These are phyloP conservation scores for Lavandula angustifolia DNA, from an alignment of 257 asterid genomes.

Conservation along the genomic window DNA sequence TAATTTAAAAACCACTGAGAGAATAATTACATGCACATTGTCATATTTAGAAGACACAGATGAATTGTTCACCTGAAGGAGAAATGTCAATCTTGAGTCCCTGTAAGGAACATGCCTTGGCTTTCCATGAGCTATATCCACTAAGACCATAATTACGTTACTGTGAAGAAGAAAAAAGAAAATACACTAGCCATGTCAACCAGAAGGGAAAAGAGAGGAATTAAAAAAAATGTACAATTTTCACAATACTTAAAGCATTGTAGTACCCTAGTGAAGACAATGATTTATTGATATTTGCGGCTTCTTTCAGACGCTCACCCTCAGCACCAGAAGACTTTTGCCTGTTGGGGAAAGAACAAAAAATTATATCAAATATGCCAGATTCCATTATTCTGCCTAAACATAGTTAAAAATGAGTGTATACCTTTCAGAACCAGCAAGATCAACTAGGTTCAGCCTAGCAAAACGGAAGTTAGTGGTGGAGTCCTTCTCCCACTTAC, in stretches of 20 bases:
- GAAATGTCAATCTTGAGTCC: conserved; percentile 93
- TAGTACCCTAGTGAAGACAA: conserved; percentile 86
- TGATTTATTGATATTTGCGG: conserved; percentile 89
- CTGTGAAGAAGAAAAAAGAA: conserved; percentile 43
- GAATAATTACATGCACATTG: not conserved
- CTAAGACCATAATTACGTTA: conserved; percentile 96
- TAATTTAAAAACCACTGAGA: conserved; percentile 25
- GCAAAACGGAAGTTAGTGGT: conserved; percentile 83
- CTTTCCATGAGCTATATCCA: conserved; percentile 90
- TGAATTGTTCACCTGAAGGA: conserved; percentile 74
- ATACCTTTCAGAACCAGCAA: conserved; percentile 99
- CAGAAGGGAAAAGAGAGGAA: conserved; percentile 8
- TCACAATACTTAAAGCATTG: conserved; percentile 17
- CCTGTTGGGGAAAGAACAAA: conserved; percentile 47
- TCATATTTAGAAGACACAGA: conserved; percentile 14
- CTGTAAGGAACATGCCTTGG: conserved; percentile 90
- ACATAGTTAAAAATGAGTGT: conserved; percentile 13
- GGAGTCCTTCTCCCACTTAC: conserved; percentile 94
- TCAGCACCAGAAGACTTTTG: conserved; percentile 98
- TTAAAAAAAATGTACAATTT: conserved; percentile 17
- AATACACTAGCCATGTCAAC: conserved; percentile 24
- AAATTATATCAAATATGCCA: conserved; percentile 9
- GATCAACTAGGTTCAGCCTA: conserved; percentile 96
- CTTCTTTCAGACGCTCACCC: conserved; percentile 97
- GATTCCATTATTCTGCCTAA: conserved; percentile 5